A percentile compares a stretch with the other conserved stretches of the same genome.
Conservation (phyloP, 805 yeast species). For the Cyberlindnera amylophila region DNA sequence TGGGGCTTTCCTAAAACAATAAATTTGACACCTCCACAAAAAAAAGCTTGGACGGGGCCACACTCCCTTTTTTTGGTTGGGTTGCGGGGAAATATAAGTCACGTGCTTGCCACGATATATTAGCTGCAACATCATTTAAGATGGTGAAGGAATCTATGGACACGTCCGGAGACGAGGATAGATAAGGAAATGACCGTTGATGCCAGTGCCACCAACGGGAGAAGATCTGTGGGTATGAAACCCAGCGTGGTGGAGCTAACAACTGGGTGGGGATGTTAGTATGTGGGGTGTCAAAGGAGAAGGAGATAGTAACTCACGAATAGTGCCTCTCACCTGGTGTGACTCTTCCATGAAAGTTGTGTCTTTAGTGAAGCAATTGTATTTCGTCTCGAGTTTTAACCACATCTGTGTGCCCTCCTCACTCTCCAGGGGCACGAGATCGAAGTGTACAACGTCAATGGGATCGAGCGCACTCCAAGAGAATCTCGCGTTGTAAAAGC, state of each 20-base stretch:
- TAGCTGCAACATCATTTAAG: too few relatives aligned
- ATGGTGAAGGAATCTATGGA: not conserved
- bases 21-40: not conserved
- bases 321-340: slow-evolving; percentile 7
- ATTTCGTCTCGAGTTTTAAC: slow-evolving; percentile 10
- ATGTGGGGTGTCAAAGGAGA: not conserved
- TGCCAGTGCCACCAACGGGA: slow-evolving; percentile 5
- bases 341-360: slow-evolving; percentile 9
- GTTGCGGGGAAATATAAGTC: not conserved
- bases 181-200: slow-evolving; percentile 3
- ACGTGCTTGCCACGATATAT: too few relatives aligned
- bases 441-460: slow-evolving; percentile 14
- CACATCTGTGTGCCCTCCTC: slow-evolving; percentile 6
- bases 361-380: slow-evolving; percentile 17
- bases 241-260: slow-evolving; percentile 8
- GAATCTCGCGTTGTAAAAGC: slow-evolving; percentile 18
- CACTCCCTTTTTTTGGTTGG: too few relatives aligned
- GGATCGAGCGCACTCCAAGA: slow-evolving; percentile 27
- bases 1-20: not conserved
- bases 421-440: slow-evolving; percentile 4
- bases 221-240: slow-evolving; percentile 7
- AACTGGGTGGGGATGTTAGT: slow-evolving; percentile 5
- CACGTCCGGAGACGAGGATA: not conserved
- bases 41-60: too few relatives aligned
- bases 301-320: slow-evolving; percentile 8